Conservation (phyloP, 2,329 filamentous ascomycete genomes). For the Paramyrothecium roridum region DNA sequence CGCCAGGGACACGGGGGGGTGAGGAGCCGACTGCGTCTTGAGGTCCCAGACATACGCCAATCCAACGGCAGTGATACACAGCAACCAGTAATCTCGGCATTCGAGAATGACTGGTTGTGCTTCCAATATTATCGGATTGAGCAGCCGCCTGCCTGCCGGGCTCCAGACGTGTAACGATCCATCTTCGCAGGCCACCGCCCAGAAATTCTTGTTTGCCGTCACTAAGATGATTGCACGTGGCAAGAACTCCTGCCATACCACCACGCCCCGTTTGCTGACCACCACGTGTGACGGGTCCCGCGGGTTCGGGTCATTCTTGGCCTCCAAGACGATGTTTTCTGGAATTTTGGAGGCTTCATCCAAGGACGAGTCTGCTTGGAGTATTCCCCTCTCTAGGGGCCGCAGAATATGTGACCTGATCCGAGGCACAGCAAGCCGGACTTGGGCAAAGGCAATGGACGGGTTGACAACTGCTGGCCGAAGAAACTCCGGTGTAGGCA, state of each 20-base stretch:
- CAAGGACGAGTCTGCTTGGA: constrained; percentile 47
- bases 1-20: constrained; percentile 84
- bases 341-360: constrained; percentile 62
- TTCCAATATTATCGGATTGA: constrained; percentile 84
- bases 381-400: constrained; percentile 67
- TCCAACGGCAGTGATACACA: constrained; percentile 85
- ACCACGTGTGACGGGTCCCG: constrained; percentile 83
- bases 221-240: constrained; percentile 84
- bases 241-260: constrained; percentile 92
- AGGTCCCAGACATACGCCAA: constrained; percentile 94
- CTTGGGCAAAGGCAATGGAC: constrained; percentile 74
- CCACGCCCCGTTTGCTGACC: constrained; percentile 73
- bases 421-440: constrained; percentile 83
- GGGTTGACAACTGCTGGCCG: constrained; percentile 86
- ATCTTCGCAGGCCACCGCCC: constrained; percentile 91
- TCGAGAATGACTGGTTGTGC: constrained; percentile 93
- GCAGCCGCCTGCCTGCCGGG: constrained; percentile 78
- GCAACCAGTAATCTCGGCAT: constrained; percentile 81
- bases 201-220: constrained; percentile 86
- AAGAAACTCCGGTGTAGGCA: constrained; percentile 76
- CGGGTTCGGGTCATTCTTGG: constrained; percentile 73
- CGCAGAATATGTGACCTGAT: constrained; percentile 79
- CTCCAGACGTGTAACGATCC: constrained; percentile 90
- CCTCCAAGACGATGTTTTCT: constrained; percentile 80
- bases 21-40: constrained; percentile 75